Evolutionary conservation across 2,329 filamentous ascomycete genomes (phyloP).

Genomic region (Elsinoe fawcettii): DNA sequence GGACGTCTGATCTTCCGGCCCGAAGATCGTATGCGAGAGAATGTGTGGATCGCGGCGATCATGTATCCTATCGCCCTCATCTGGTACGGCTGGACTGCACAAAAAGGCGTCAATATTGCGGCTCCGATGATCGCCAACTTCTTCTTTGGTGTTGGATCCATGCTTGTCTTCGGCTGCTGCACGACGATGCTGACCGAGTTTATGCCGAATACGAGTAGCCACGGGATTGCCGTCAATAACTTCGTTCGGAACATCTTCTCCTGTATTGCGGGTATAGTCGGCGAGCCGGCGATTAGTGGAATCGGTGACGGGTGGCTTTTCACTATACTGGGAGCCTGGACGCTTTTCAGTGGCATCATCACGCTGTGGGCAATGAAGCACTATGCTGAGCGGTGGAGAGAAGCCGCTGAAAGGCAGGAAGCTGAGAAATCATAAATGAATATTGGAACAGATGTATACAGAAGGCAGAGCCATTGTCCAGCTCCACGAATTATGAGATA

Average conservation of each 20-base stretch:
- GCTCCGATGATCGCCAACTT: slow-evolving; percentile 31
- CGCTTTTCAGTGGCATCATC: slow-evolving; percentile 23
- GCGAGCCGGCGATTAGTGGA: slow-evolving; percentile 60
- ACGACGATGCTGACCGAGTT: slow-evolving; percentile 85
- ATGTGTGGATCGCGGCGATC: slow-evolving; percentile 66
- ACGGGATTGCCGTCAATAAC: slow-evolving; percentile 73
- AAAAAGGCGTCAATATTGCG: slow-evolving; percentile 45
- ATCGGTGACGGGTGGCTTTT: slow-evolving; percentile 73
- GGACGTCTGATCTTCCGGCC: slow-evolving; percentile 62
- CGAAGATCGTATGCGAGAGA: slow-evolving; percentile 76
- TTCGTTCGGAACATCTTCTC: slow-evolving; percentile 72
- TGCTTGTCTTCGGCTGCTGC: slow-evolving; percentile 66
- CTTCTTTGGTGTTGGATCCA: slow-evolving; percentile 64
- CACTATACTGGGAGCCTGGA: slow-evolving; percentile 42
- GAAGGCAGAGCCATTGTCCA: neutral
- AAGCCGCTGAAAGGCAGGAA: neutral
- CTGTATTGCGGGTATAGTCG: slow-evolving; percentile 62
- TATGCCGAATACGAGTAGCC: slow-evolving; percentile 62
- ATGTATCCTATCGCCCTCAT: slow-evolving; percentile 64
- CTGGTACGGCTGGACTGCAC: slow-evolving; percentile 68
- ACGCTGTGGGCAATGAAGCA: slow-evolving; percentile 30
- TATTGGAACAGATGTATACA: neutral
- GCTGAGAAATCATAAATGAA: neutral
- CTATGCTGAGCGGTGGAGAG: slow-evolving; percentile 28
- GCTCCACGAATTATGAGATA: neutral